phyloP scores from a whole-genome alignment of 768 basidiomycete species.

The Leccinum longicurvipes region DNA sequence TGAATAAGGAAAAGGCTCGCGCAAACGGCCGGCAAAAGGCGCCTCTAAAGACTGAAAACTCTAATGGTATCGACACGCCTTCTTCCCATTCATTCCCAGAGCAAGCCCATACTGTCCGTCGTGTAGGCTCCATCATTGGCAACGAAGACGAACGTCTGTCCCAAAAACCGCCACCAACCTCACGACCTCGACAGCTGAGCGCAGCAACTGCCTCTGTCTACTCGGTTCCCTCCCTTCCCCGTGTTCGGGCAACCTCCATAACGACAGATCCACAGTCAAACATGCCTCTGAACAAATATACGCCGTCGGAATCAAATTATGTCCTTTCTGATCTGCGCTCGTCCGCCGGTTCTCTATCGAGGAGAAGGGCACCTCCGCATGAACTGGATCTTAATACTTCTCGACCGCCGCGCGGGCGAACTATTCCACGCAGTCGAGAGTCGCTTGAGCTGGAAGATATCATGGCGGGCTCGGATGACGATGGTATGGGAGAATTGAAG shows the following conservation, averaged over 20 bases:
- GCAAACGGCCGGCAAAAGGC: constrained; percentile 28
- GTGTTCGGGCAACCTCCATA: constrained; percentile 33
- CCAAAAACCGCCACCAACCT: constrained; percentile 34
- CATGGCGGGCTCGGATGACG: constrained; percentile 68
- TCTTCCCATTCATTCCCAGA: constrained; percentile 18
- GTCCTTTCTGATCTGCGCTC: constrained; percentile 27
- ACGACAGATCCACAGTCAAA: constrained; percentile 26
- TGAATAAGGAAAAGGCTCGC: constrained; percentile 69
- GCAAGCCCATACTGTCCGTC: constrained; percentile 42
- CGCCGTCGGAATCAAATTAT: constrained; percentile 29
- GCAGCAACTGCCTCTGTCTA: constrained; percentile 40
- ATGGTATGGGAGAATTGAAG: constrained; percentile 34
- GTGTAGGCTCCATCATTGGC: constrained; percentile 62
- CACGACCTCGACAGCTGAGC: constrained; percentile 46
- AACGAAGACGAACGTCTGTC: constrained; percentile 46
- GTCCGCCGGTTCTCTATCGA: constrained; percentile 19
- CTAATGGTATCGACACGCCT: constrained; percentile 16
- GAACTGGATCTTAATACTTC: constrained; percentile 27
- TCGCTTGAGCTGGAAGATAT: constrained; percentile 74
- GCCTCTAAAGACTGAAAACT: constrained; percentile 22
- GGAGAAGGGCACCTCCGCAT: constrained; percentile 26
- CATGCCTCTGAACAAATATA: constrained; percentile 25
- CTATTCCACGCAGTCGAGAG: constrained; percentile 55
- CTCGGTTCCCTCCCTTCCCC: constrained; percentile 23
- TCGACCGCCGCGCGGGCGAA: constrained; percentile 38